phyloP scores from a whole-genome alignment of 805 yeast species.

The Yamadazyma ubonensis region DNA sequence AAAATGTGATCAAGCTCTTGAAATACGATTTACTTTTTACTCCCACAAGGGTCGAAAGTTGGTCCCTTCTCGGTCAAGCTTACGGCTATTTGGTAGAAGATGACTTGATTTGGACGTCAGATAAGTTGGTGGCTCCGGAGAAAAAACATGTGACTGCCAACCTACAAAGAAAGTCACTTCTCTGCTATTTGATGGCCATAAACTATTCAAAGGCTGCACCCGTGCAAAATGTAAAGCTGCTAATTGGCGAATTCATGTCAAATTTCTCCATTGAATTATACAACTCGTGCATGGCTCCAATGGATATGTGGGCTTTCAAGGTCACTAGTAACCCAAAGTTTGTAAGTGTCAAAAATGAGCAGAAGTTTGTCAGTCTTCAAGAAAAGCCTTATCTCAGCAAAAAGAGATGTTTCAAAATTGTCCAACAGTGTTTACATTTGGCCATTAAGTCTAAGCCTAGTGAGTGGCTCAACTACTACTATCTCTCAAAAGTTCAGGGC shows the following conservation, averaged over 20 bases:
- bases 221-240: constrained; percentile 24
- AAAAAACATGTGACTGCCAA: constrained; percentile 59
- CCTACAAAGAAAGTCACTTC: constrained; percentile 64
- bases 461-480: constrained; percentile 65
- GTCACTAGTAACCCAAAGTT: constrained; percentile 39
- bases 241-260: constrained; percentile 48
- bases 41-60: constrained; percentile 71
- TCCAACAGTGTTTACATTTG: constrained; percentile 44
- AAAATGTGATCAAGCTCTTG: constrained; percentile 65
- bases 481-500: constrained; percentile 55
- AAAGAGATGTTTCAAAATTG: constrained; percentile 34
- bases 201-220: constrained; percentile 32
- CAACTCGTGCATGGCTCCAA: constrained; percentile 59
- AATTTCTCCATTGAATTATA: constrained; percentile 59
- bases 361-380: constrained; percentile 25
- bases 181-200: constrained; percentile 75
- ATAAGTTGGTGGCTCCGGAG: constrained; percentile 64
- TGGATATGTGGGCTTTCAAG: constrained; percentile 60
- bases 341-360: constrained; percentile 23
- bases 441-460: constrained; percentile 44
- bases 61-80: constrained; percentile 82
- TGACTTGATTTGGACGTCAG: constrained; percentile 90
- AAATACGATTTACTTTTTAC: constrained; percentile 66
- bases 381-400: constrained; percentile 21
- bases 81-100: constrained; percentile 80